Evolutionary conservation across 345 rosid species (phyloP), one percentile per base, ranked within the genome.

Genomic region (Pugionium dolabratum): DNA sequence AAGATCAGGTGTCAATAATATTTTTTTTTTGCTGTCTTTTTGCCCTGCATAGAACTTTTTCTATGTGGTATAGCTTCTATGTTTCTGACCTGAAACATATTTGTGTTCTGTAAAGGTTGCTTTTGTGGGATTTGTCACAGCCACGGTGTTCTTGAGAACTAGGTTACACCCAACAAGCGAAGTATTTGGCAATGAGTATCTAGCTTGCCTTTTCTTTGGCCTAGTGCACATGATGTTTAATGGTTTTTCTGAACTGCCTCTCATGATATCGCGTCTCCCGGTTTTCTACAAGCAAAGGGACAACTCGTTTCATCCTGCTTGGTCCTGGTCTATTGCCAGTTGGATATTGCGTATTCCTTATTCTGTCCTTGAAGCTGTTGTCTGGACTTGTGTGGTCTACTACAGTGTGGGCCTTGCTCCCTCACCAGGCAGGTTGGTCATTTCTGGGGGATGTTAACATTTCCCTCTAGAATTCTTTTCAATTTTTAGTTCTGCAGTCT

Each of bases 241-340:
- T 79, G 96, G 95, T 41, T 81, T 89, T 64, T 79, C 96, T 45
- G 98, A 92, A 66, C 75, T 92, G n/a, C 78, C 96, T 9, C 83
- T 92, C 51, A 67, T 84, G 87, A 89, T 89, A 78, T 78, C 85
- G 61, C 87, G 96, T 66, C 86, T 92, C 49, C 98, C 95, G 1
- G 92, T 92, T 1, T 89, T 92, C 39, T 92, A 79, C 86, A 92
- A 92, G 79, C 96, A 92, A 70, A 83, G 95, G 34, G 96, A 89
- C 66, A 92, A 89, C 82, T 76, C 72, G 29, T 92, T 92, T 76
- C 95, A 89, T 79, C 96, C 98, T 60, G 90, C 95, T 66, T 89
- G 96, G 96, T 81, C 90, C 1, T 89, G 96, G 96, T 87, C 93
- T 53, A 0, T 81, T 11, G 81, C 87, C 47, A 89, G 98, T 64